phyloP scores from a whole-genome alignment of 495 filamentous ascomycete genomes.

The Aspergillus indologenus region DNA sequence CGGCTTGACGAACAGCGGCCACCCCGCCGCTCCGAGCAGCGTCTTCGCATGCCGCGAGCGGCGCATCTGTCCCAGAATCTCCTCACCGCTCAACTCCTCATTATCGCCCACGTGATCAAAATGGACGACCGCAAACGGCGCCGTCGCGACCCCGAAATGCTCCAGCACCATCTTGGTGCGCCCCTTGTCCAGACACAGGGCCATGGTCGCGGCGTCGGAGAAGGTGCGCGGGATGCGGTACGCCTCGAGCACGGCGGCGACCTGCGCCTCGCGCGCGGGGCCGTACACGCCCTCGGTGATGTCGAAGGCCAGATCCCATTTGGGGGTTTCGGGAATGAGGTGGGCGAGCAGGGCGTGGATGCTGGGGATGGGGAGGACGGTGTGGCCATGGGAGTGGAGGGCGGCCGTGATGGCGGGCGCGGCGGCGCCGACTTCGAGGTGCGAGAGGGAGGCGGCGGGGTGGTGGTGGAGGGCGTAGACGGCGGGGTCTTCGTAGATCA shows the following conservation, averaged over 20 bases:
- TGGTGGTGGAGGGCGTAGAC: background rate
- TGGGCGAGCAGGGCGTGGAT: background rate
- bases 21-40: background rate
- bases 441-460: background rate
- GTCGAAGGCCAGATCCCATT: conserved; percentile 6
- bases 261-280: conserved; percentile 4
- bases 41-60: background rate
- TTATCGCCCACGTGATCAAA: background rate
- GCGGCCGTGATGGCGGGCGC: background rate
- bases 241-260: conserved; percentile 3
- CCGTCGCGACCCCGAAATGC: conserved; percentile 9
- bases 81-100: background rate
- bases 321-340: background rate
- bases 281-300: conserved; percentile 3
- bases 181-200: conserved; percentile 6
- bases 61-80: background rate
- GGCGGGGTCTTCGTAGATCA: background rate
- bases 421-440: conserved; percentile 1
- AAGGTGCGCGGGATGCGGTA: conserved; percentile 4
- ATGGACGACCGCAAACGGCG: conserved; percentile 7
- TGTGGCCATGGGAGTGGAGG: background rate
- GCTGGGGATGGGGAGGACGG: background rate
- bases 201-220: conserved; percentile 7
- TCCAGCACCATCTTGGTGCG: conserved; percentile 10
- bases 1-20: conserved; percentile 11